These are phyloP conservation scores for Neofusicoccum sp. DNA, from an alignment of 2,329 filamentous ascomycete species.

Conservation along the genomic window DNA sequence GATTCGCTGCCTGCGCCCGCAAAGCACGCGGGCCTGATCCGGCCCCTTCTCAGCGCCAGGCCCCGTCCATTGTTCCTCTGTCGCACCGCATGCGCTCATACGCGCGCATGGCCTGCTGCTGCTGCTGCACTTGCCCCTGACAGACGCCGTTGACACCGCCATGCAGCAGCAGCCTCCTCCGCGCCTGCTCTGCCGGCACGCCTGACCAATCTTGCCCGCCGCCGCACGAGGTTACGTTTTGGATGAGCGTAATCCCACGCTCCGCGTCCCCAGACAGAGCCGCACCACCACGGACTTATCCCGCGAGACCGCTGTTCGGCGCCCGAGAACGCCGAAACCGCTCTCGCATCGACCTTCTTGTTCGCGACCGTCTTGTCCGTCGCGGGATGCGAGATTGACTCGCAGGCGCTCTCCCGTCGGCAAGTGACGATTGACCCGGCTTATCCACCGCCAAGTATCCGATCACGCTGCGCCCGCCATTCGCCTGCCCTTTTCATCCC, in stretches of 20 bases:
- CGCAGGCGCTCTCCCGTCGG: neutral
- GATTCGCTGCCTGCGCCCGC: neutral
- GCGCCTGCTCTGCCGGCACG: too few species aligned
- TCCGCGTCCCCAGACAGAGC: too few species aligned
- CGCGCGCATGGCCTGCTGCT: neutral
- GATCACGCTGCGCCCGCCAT: neutral
- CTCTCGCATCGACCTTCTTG: conserved; percentile 13
- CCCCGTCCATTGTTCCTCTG: neutral
- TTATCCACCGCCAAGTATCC: conserved; percentile 7
- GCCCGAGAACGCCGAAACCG: neutral
- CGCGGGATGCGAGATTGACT: neutral
- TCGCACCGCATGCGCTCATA: neutral
- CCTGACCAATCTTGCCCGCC: neutral
- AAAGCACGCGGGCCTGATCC: neutral
- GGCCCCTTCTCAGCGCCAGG: too few species aligned
- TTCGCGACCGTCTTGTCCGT: too few species aligned
- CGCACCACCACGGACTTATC: conserved; percentile 13
- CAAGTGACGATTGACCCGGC: conserved; percentile 1
- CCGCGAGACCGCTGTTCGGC: neutral
- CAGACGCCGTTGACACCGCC: too few species aligned
- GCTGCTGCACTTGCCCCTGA: neutral
- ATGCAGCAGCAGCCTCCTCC: too few species aligned
- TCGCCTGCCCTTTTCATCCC: neutral
- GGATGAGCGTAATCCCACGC: neutral
- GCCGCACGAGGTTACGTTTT: neutral